phyloP scores from a whole-genome alignment of 192 early-diverging fungal genomes.

The Coemansia biformis region DNA sequence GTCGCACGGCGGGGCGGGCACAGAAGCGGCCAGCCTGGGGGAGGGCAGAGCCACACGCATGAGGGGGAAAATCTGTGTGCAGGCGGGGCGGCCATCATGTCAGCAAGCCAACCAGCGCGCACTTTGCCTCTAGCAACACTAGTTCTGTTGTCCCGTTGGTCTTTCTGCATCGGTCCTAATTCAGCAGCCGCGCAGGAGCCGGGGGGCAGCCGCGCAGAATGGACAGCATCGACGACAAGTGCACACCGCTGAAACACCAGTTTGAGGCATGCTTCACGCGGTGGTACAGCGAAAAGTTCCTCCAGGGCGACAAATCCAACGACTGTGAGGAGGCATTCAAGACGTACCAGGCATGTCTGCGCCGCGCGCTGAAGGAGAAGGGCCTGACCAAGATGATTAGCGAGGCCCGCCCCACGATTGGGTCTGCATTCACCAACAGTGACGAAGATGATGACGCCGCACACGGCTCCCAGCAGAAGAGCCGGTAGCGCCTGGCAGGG shows the following conservation, averaged over 20 bases:
- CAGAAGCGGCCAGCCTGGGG: too few relatives aligned
- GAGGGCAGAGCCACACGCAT: too few relatives aligned
- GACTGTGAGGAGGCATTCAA: conserved; percentile 83
- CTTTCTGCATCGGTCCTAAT: too few relatives aligned
- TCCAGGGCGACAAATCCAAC: conserved; percentile 74
- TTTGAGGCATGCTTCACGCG: conserved; percentile 92
- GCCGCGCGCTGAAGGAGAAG: conserved; percentile 71
- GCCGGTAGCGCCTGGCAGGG: neutral
- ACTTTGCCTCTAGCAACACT: too few relatives aligned
- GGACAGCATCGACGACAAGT: conserved; percentile 58
- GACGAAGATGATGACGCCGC: conserved; percentile 1
- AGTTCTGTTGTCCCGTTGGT: too few relatives aligned
- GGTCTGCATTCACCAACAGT: conserved; percentile 23
- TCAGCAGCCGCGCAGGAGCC: too few relatives aligned
- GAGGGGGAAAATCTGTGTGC: too few relatives aligned
- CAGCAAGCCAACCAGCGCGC: too few relatives aligned
- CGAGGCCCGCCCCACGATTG: conserved; percentile 74
- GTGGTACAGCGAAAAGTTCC: conserved; percentile 93
- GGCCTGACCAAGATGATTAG: conserved; percentile 76
- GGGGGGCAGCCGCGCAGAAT: too few relatives aligned
- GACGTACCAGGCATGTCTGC: conserved; percentile 76
- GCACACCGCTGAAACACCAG: conserved; percentile 73
- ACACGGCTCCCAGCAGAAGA: neutral
- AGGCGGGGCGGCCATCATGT: too few relatives aligned
- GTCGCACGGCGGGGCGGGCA: too few relatives aligned